Base-by-base conservation (phyloP, 331 rosid species). In the Rosa hybrid region DNA sequence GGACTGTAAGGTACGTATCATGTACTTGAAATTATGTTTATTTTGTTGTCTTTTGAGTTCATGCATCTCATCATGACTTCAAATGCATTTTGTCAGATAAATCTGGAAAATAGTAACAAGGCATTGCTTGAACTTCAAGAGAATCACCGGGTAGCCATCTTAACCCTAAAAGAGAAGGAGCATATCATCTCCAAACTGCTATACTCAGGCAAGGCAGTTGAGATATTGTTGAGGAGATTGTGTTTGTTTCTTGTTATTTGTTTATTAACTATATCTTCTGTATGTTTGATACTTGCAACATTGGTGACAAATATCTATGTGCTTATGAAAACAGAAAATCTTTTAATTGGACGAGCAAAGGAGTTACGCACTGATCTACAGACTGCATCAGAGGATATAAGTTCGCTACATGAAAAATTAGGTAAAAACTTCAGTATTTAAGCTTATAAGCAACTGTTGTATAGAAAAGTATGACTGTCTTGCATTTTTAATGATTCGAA, bases 341-440 rank as follows among this genome's bases (percentile, higher is more conserved):
- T 89, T 70, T 84, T 95, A 82, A 78, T 95, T 86, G 92, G 89
- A 77, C 88, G 88, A 69, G 98, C 98, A 51, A 92, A 89, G 89
- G 90, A 89, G 79, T 84, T 95, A 84, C 72, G 94, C 83, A 70
- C 64, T 71, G 97, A 91, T 80, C 85, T 95, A 79, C 91, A 90
- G 86, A 81, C 72, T 50, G 98, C 98, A 53, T 87, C 96, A 11
- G 91, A 90, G 71, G 94, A 91, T 82, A 86, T 95, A 73, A 64
- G 60, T 86, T 87, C 81, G 45, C 77, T 95, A 74, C 88, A 89
- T 78, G 72, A 91, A 41, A 88, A 83, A 81, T 74, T 95, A 84
- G 98, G 98, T 94, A 86, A 53, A 86, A 21, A 77, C 71, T 62
- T 8, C 20, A 62, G 45, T 18, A 16, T 45, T 69, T 62, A 64